Base-by-base conservation (phyloP, 2,329 filamentous ascomycete genomes). In the Fonsecaea erecta region DNA sequence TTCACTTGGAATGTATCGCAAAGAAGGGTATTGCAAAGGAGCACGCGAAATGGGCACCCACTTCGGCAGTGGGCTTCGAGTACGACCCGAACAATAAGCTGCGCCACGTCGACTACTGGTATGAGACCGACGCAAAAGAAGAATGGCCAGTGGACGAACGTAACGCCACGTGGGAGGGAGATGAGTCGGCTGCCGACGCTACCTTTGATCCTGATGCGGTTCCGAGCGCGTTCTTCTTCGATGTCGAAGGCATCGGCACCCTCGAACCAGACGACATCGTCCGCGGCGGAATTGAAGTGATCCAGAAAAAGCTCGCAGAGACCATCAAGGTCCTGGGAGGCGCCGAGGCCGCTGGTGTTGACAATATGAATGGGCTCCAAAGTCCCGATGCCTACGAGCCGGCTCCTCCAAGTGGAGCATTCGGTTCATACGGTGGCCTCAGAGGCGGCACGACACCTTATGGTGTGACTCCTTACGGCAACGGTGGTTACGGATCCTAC, bases 11-110 rank as follows among this genome's bases (percentile, higher is more conserved):
- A 67, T 98, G 94, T 76, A 90, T 97, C 70, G 95, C 94, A 57
- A 97, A 97, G 84, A 98, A 98, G 84, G 95, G 95, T 0, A 98
- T 98, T 70, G 93, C 94, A 40, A 99, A 99, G 83, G 95, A 99
- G 78, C 95, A 99, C 79, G 92, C 95, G 9, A 99, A 99, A 79
- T 99, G 95, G 95, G 91, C 92, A 74, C 93, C 95, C 1, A 94
- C 91, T 37, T 86, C 93, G 46, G 95, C 95, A 2, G 89, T 99
- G 46, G 93, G 92, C 26, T 99, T 99, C 76, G 95, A 99, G 79
- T 99, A 99, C 78, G 95, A 99, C 77, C 95, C 95, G 66, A 91
- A 96, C 78, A 99, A 99, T 81, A 97, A 96, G 80, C 82, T 99
- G 70, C 87, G 89, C 71, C 95, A 99, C 79, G 84, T 95, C 62